Conservation (phyloP, 148 eudicot genomes). For the Vaccinium myrtillus region DNA sequence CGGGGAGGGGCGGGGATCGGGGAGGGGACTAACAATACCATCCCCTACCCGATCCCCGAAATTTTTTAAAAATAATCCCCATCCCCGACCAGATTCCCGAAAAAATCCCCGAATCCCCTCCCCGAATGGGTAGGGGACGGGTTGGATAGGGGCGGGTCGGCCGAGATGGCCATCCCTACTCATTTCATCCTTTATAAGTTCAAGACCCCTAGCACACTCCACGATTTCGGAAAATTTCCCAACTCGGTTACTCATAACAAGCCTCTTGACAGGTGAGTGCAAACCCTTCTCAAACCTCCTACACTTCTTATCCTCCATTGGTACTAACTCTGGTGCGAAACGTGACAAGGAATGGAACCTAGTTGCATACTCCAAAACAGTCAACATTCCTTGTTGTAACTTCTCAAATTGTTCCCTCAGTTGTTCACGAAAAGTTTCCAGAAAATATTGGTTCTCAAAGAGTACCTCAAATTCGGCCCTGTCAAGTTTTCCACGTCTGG, state of each 20-base stretch:
- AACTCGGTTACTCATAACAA: too few species aligned
- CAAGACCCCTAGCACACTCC: neutral
- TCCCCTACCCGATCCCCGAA: too few species aligned
- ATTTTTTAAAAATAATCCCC: too few species aligned
- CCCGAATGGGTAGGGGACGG: too few species aligned
- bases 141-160: too few species aligned
- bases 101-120: neutral
- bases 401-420: neutral
- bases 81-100: too few species aligned
- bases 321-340: neutral
- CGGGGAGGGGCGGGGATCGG: too few species aligned
- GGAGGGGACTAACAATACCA: too few species aligned
- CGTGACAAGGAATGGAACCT: neutral
- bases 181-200: neutral
- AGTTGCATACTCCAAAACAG: neutral
- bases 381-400: neutral
- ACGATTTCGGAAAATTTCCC: neutral
- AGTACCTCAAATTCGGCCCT: neutral
- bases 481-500: neutral
- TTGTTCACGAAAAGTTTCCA: neutral
- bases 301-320: neutral
- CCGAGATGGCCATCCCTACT: too few species aligned
- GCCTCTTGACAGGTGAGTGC: neutral
- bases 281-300: neutral
- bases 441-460: too few species aligned